A percentile compares a stretch with the other conserved stretches of the same genome.
Conservation (phyloP, 768 basidiomycete genomes). For the Saitozyma sp. region DNA sequence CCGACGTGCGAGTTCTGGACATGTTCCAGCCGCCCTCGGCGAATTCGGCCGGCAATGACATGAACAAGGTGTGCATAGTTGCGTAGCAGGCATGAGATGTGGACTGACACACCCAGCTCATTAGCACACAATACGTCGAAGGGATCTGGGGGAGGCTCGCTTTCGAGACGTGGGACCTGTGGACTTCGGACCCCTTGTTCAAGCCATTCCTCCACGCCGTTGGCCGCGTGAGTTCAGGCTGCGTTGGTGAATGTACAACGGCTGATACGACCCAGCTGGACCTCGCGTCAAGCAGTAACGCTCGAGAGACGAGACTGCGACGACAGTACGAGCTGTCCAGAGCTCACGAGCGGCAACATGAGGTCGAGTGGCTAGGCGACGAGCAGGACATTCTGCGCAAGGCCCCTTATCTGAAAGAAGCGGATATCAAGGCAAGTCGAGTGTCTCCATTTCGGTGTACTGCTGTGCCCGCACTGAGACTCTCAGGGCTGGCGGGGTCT, state of each 20-base stretch:
- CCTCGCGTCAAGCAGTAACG: too few relatives aligned
- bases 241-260: too few relatives aligned
- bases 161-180: too few relatives aligned
- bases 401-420: conserved; percentile 28
- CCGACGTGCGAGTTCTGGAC: conserved; percentile 42
- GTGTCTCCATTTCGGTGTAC: neutral
- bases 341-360: conserved; percentile 11
- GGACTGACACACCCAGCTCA: too few relatives aligned
- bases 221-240: too few relatives aligned
- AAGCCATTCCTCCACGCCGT: too few relatives aligned
- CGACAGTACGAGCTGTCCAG: too few relatives aligned
- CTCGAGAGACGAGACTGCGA: too few relatives aligned
- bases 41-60: conserved; percentile 44
- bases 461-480: neutral
- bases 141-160: too few relatives aligned
- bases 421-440: conserved; percentile 16
- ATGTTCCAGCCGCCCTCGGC: conserved; percentile 33
- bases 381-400: conserved; percentile 27
- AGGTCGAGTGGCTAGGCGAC: conserved; percentile 34
- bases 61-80: conserved; percentile 42
- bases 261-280: too few relatives aligned
- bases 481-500: conserved; percentile 45
- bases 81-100: neutral
- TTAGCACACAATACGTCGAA: too few relatives aligned
- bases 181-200: too few relatives aligned